A percentile compares a stretch with the other conserved stretches of the same genome.
Evolutionary conservation across 495 filamentous ascomycete genomes (phyloP).

Genomic region (Trichoderma virens): DNA sequence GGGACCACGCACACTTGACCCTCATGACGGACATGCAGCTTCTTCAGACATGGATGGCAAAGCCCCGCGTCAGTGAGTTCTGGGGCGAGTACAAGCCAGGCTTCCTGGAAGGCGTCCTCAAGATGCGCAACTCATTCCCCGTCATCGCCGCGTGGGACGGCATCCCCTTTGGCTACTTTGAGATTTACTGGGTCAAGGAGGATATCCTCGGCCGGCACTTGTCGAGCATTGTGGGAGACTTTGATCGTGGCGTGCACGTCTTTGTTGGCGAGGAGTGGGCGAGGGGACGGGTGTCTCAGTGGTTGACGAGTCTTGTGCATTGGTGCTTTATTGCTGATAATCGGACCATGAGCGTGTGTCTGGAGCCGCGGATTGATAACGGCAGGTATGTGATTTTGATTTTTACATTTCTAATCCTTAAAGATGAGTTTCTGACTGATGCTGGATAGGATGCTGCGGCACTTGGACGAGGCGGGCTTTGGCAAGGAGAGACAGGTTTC

Average conservation of each 20-base stretch:
- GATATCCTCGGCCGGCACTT: slow-evolving; percentile 65
- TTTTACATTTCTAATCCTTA: slow-evolving; percentile 22
- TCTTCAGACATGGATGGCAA: slow-evolving; percentile 84
- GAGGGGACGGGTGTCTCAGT: slow-evolving; percentile 67
- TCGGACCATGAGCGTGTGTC: slow-evolving; percentile 68
- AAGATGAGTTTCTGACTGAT: slow-evolving; percentile 9
- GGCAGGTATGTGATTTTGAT: slow-evolving; percentile 46
- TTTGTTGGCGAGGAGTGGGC: slow-evolving; percentile 92
- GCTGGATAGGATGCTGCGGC: slow-evolving; percentile 62
- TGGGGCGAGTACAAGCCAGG: slow-evolving; percentile 68
- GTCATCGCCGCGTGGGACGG: slow-evolving; percentile 92
- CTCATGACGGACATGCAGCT: slow-evolving; percentile 60
- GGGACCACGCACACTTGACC: slow-evolving; percentile 24
- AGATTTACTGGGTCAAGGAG: slow-evolving; percentile 98
- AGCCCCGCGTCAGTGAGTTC: slow-evolving; percentile 69
- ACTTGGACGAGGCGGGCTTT: slow-evolving; percentile 70
- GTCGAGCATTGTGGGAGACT: slow-evolving; percentile 56
- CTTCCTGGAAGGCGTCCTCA: slow-evolving; percentile 60
- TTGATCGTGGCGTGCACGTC: slow-evolving; percentile 82
- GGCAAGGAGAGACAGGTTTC: slow-evolving; percentile 80
- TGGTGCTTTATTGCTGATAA: slow-evolving; percentile 72
- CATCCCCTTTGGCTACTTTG: slow-evolving; percentile 94
- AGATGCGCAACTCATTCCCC: slow-evolving; percentile 70
- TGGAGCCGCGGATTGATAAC: slow-evolving; percentile 94
- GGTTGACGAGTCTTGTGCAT: slow-evolving; percentile 82